A percentile compares a stretch with the other conserved stretches of the same genome.
Evolutionary conservation across 108 stramenopile species (phyloP).

Genomic region (Cyclotella cryptica): DNA sequence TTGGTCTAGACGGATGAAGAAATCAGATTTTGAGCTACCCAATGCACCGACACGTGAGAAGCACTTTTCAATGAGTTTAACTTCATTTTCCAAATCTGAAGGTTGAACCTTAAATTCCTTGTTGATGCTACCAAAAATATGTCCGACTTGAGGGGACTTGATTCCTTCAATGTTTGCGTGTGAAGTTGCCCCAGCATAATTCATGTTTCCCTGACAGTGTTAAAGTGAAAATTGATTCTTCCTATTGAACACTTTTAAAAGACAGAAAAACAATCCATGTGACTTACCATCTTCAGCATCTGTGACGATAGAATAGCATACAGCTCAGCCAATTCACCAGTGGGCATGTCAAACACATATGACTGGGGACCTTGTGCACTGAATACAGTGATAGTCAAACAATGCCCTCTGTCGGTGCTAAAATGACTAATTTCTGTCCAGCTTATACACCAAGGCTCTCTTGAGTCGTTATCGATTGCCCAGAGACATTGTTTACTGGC

Average conservation of each 20-base stretch:
- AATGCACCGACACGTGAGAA: constrained; percentile 61
- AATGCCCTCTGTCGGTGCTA: constrained; percentile 44
- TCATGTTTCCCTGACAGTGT: constrained; percentile 46
- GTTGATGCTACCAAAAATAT: constrained; percentile 81
- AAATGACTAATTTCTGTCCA: constrained; percentile 87
- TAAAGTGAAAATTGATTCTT: neutral
- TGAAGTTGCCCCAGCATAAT: constrained; percentile 50
- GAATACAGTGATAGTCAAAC: constrained; percentile 68
- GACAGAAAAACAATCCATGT: neutral
- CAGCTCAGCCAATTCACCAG: constrained; percentile 45
- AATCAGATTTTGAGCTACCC: constrained; percentile 61
- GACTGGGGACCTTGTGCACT: constrained; percentile 68
- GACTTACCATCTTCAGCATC: constrained; percentile 59
- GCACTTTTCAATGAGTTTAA: constrained; percentile 75
- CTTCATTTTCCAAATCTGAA: constrained; percentile 56
- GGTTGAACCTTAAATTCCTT: constrained; percentile 48
- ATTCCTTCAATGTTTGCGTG: constrained; percentile 71
- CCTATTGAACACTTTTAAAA: neutral
- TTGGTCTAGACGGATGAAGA: constrained; percentile 69
- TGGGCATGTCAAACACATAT: constrained; percentile 61
- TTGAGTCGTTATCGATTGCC: constrained; percentile 61
- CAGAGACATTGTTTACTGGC: constrained; percentile 78
- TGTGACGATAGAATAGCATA: constrained; percentile 70
- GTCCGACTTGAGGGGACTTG: constrained; percentile 55
- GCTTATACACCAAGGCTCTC: constrained; percentile 71